These are phyloP conservation scores for Hansenula lynferdii DNA, from an alignment of 1,139 yeast species.

Conservation along the genomic window DNA sequence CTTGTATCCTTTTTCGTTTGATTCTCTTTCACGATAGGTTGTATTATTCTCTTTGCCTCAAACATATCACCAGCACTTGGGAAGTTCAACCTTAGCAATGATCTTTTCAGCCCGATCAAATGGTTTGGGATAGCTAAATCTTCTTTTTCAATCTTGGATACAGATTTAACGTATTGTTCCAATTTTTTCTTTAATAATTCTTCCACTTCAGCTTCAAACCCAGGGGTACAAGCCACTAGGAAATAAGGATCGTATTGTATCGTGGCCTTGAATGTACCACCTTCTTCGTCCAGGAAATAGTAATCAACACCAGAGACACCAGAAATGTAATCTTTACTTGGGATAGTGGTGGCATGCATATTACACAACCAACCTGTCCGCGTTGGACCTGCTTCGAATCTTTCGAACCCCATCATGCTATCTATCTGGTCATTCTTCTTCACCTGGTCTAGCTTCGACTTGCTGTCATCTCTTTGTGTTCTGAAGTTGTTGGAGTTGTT, in stretches of 20 bases:
- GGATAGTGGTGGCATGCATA: constrained; percentile 70
- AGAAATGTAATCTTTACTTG: constrained; percentile 47
- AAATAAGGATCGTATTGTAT: constrained; percentile 86
- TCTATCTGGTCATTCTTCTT: constrained; percentile 62
- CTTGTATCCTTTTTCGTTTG: constrained; percentile 59
- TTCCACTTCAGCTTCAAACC: constrained; percentile 77
- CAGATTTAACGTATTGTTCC: constrained; percentile 56
- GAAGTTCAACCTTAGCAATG: constrained; percentile 64
- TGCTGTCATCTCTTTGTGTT: constrained; percentile 7
- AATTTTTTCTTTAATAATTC: constrained; percentile 69
- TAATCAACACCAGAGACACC: constrained; percentile 90
- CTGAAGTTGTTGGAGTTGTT: constrained; percentile 20
- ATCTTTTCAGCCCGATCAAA: constrained; percentile 67
- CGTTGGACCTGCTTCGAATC: constrained; percentile 68
- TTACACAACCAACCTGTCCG: constrained; percentile 85
- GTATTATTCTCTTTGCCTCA: constrained; percentile 62
- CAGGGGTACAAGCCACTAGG: constrained; percentile 61
- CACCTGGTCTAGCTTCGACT: constrained; percentile 34
- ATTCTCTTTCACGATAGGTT: constrained; percentile 71
- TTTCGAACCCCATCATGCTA: constrained; percentile 76
- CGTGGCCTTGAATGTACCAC: constrained; percentile 90
- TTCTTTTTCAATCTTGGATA: constrained; percentile 59
- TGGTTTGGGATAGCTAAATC: constrained; percentile 84
- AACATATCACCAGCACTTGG: constrained; percentile 72
- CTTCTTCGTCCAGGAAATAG: constrained; percentile 95